Evolutionary conservation across 371 early-diverging fungal genomes (phyloP).

Genomic region (Thermomucor indicae-seudaticae): DNA sequence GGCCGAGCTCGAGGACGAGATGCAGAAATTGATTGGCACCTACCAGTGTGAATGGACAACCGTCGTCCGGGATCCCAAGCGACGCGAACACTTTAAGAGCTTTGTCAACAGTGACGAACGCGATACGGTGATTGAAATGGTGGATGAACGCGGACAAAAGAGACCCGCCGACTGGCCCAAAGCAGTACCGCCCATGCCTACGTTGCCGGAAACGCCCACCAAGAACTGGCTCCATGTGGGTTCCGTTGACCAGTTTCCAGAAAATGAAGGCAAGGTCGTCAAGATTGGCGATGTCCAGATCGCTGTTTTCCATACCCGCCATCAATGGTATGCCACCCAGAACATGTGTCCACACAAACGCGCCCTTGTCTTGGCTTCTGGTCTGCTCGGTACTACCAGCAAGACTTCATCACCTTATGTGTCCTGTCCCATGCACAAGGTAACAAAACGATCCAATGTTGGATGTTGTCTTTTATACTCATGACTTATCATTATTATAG

Average conservation of each 20-base stretch:
- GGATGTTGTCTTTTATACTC: conserved; percentile 27
- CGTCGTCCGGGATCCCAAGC: conserved; percentile 53
- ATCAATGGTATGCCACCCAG: conserved; percentile 63
- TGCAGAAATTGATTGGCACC: conserved; percentile 49
- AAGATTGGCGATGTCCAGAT: conserved; percentile 59
- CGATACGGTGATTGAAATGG: conserved; percentile 50
- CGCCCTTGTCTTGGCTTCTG: conserved; percentile 60
- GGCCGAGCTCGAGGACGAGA: conserved; percentile 56
- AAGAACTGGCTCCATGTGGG: conserved; percentile 27
- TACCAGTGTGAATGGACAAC: conserved; percentile 66
- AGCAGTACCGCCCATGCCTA: conserved; percentile 20
- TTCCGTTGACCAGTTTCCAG: conserved; percentile 30
- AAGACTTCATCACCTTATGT: conserved; percentile 45
- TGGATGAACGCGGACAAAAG: conserved; percentile 58
- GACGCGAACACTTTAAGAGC: conserved; percentile 44
- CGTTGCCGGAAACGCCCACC: background rate
- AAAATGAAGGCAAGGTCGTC: conserved; percentile 50
- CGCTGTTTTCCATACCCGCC: conserved; percentile 48
- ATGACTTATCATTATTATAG: background rate
- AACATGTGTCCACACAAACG: conserved; percentile 76
- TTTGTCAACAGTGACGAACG: conserved; percentile 44
- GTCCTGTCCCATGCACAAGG: conserved; percentile 68
- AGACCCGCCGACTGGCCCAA: conserved; percentile 66
- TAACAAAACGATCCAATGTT: background rate
- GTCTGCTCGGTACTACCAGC: conserved; percentile 54